Conservation (phyloP, 805 yeast genomes). For the Yarrowia sp. region DNA sequence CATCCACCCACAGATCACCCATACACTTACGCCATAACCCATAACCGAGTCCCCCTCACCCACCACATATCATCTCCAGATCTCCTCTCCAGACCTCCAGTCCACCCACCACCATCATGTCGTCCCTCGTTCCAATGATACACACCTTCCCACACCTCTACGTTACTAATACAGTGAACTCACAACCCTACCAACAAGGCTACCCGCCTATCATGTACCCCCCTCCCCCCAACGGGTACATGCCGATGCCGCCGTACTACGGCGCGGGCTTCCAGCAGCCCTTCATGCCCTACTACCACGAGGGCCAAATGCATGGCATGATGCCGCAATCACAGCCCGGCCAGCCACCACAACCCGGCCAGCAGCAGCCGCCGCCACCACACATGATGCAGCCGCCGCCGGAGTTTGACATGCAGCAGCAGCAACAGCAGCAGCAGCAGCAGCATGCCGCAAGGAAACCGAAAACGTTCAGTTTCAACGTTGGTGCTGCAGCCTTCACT, state of each 20-base stretch:
- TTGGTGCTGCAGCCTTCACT: conserved; percentile 24
- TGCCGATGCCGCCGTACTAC: conserved; percentile 8
- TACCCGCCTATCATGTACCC: conserved; percentile 24
- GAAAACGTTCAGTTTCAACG: conserved; percentile 23
- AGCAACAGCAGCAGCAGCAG: not conserved
- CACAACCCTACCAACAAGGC: conserved; percentile 25
- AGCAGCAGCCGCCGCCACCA: not conserved
- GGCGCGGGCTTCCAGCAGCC: not conserved
- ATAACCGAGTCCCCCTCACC: not conserved
- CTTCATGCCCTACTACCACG: conserved; percentile 9
- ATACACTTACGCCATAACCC: no score
- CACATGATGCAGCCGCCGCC: conserved; percentile 20
- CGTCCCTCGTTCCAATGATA: not conserved
- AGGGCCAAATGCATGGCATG: conserved; percentile 11
- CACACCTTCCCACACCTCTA: not conserved
- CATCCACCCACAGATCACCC: no score
- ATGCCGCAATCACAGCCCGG: conserved; percentile 12
- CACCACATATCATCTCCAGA: not conserved
- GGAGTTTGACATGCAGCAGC: not conserved
- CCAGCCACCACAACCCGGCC: not conserved
- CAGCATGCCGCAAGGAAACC: not conserved
- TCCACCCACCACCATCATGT: no score
- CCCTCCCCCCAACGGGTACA: conserved; percentile 16
- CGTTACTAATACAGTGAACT: conserved; percentile 19
- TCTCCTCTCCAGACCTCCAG: no score